Base-by-base conservation (phyloP, 1,284 basidiomycete genomes). In the Fomitopsis palustris region DNA sequence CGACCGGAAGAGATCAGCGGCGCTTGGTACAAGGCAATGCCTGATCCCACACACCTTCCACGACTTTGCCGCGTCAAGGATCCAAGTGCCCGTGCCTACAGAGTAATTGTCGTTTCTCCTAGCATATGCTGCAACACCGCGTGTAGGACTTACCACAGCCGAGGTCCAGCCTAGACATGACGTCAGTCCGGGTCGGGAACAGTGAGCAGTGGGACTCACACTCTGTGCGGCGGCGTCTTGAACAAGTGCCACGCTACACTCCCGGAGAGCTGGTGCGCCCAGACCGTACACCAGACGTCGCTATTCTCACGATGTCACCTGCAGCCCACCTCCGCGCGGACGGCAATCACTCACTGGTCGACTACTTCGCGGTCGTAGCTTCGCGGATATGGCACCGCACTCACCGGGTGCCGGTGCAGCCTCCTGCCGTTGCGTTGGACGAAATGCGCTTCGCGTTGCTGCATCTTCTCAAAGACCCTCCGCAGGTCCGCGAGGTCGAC, bases 211-310 rank as follows among this genome's bases (percentile, higher is more conserved):
- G 54, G 19, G n/a, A 79, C 82, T 67, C 72, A 86, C 84, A 87
- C 84, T 79, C 79, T 83, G 1, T 73, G 73, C 8, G 86, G 85
- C 6, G 81, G 78, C n/a, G 68, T 75, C 21, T 80, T 74, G 62
- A 88, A 87, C 49, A 79, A 75, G 71, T 88, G 85, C 78, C 81
- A 87, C 1, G 85, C 86, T 35, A 83, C 66, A 65, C 82, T 84
- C 45, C 79, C 77, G 60, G 78, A 81, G 9, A 84, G 71, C 56
- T 83, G 80, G 56, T 81, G 74, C 59, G 77, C 77, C 65, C 81
- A 83, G 54, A 78, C 68, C 17, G 79, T 81, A 68, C 88, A 86
- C 86, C 87, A 87, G n/a, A 85, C 80, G 62, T 88, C 87, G 63
- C 86, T 88, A 68, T 39, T 27, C 45, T 29, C 45, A 47, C 14